A percentile compares a stretch with the other conserved stretches of the same genome.
Conservation (phyloP, 2,329 filamentous ascomycete genomes). For the Coniella vitis region DNA sequence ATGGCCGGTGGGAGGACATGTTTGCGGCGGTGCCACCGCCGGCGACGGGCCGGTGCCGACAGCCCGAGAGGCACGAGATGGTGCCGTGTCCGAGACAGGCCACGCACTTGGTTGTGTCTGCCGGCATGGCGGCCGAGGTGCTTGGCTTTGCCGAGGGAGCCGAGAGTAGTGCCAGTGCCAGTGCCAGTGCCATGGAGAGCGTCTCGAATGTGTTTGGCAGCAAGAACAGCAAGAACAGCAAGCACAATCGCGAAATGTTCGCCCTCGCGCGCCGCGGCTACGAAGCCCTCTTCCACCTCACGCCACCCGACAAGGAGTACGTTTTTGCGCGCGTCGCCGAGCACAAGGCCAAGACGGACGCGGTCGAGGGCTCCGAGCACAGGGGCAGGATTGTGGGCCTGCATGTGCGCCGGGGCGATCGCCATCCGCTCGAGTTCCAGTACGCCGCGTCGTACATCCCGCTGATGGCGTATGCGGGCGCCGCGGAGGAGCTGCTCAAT, state of each 20-base stretch:
- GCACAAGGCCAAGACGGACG: slow-evolving; percentile 41
- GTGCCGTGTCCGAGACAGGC: slow-evolving; percentile 73
- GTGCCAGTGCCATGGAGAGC: too few species aligned
- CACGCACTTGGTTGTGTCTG: slow-evolving; percentile 66
- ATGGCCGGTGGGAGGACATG: slow-evolving; percentile 66
- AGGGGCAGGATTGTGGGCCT: slow-evolving; percentile 58
- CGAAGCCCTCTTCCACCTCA: slow-evolving; percentile 66
- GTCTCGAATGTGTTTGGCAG: too few species aligned
- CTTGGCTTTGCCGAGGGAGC: slow-evolving; percentile 44
- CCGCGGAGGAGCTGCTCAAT: slow-evolving; percentile 49
- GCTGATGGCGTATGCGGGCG: slow-evolving; percentile 57
- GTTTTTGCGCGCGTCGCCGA: slow-evolving; percentile 52
- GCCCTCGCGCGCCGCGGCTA: slow-evolving; percentile 63
- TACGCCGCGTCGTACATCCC: slow-evolving; percentile 75
- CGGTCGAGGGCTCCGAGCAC: slow-evolving; percentile 35
- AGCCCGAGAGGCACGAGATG: slow-evolving; percentile 68
- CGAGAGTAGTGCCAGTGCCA: too few species aligned
- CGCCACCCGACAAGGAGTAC: slow-evolving; percentile 58
- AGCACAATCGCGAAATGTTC: slow-evolving; percentile 39
- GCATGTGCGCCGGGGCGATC: slow-evolving; percentile 75
- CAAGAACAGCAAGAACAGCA: too few species aligned
- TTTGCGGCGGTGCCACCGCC: slow-evolving; percentile 60
- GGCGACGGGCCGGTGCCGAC: slow-evolving; percentile 61
- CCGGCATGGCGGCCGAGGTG: slow-evolving; percentile 56
- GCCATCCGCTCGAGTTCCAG: slow-evolving; percentile 69